phyloP scores from a whole-genome alignment of 2,329 filamentous ascomycete species.

The Sarocladiaceae sp. region DNA sequence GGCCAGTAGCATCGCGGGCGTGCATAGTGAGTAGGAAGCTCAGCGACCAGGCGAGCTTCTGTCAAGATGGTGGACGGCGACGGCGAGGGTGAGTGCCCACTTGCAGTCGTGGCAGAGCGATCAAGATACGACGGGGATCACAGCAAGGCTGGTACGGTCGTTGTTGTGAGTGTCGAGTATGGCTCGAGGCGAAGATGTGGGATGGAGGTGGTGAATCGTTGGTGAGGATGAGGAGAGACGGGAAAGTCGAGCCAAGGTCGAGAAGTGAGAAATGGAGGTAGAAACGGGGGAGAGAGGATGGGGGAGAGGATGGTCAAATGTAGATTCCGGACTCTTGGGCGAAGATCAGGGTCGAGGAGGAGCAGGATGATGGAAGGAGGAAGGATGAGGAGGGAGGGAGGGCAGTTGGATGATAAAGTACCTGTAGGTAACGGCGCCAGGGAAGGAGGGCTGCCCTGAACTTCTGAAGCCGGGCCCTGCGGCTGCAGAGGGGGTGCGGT shows the following conservation, averaged over 20 bases:
- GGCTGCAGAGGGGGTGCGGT: too few relatives aligned
- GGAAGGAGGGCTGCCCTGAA: too few relatives aligned
- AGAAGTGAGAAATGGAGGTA: constrained; percentile 7
- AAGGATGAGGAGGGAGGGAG: constrained; percentile 1
- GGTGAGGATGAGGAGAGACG: too few relatives aligned
- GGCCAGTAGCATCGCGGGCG: constrained; percentile 48
- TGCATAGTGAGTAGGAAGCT: constrained; percentile 34
- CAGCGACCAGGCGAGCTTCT: background rate
- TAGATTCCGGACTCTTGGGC: background rate
- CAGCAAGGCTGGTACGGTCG: too few relatives aligned
- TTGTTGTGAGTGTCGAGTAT: too few relatives aligned
- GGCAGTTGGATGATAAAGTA: constrained; percentile 10
- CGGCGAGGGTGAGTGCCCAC: background rate
- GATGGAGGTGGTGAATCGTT: background rate
- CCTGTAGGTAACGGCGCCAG: constrained; percentile 1
- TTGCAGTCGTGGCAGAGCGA: too few relatives aligned
- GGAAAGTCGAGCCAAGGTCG: constrained; percentile 6
- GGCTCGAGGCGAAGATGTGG: background rate
- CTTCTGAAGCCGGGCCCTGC: too few relatives aligned
- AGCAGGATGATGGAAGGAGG: constrained; percentile 5
- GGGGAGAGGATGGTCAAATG: constrained; percentile 8
- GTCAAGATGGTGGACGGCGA: background rate
- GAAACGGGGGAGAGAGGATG: background rate
- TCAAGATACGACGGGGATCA: too few relatives aligned
- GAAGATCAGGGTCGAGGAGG: constrained; percentile 8